Base-by-base conservation (phyloP, 495 filamentous ascomycete species). In the Endocarpon pusillum region DNA sequence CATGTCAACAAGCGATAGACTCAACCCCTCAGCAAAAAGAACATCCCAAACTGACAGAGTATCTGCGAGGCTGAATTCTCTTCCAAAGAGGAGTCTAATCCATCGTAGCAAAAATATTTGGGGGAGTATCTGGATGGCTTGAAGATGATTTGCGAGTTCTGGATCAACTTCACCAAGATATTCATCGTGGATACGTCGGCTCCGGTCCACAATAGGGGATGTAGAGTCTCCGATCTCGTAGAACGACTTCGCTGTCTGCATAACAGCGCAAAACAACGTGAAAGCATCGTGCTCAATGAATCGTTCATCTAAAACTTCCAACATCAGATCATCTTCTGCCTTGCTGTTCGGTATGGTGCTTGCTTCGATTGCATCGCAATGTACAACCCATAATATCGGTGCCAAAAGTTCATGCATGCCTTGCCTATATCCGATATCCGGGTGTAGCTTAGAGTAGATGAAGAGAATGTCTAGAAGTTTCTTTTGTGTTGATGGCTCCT, bases 351-450 rank as follows among this genome's bases (percentile, higher is more conserved):
- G 24, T 18, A 41, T 35, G 14, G 54, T 45, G 3, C 42, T 41
- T 1, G 45, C 43, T n/a, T 67, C 57, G 21, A 91, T 59, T 4
- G 91, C 76, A 54, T 97, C 89, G 38, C 74, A 66, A 35, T 83
- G 75, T 9, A 97, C 60, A 7, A 82, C 81, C 74, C 84, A 93
- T 7, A 96, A 58, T 19, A 97, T 73, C 3, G 91, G 87, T 1
- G 87, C 89, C 14, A 94, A 62, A 16, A 97, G 53, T 53, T 97
- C 89, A 49, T 97, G 89, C 85, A 97, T 96, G 12, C 89, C 89
- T 57, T 97, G 89, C 18, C 91, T 72, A 45, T 97, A 97, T 12
- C 85, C 78, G 27, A 87, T 61, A 43, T 79, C 76, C 9, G 75
- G 80, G 43, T 94, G 87, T 28, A 94, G 73, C 53, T 94, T 94